Percentiles rank a stretch among this genome's conserved stretches.
These are phyloP conservation scores for Musa itinerans DNA, from an alignment of 176 grass and related monocot genomes.

Conservation along the genomic window DNA sequence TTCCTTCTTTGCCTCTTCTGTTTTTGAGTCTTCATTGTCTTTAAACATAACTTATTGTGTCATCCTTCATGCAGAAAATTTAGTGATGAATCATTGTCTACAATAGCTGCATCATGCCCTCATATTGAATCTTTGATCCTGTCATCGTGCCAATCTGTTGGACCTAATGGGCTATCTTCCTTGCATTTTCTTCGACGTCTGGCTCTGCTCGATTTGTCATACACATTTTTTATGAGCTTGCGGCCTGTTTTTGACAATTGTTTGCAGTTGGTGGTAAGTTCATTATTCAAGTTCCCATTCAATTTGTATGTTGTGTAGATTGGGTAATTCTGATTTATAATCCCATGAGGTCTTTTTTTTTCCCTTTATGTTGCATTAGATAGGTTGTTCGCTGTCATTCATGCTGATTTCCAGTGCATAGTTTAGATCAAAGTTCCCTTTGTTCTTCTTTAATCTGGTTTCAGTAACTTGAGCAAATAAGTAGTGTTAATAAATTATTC, in stretches of 20 bases:
- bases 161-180: constrained; percentile 59
- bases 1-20: constrained; percentile 16
- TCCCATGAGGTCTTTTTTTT: not conserved
- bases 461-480: not conserved
- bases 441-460: not conserved
- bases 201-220: constrained; percentile 86
- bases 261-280: constrained; percentile 55
- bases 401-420: not conserved
- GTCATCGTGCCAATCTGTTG: constrained; percentile 62
- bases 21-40: constrained; percentile 8
- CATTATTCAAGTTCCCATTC: not conserved
- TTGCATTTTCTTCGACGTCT: constrained; percentile 63
- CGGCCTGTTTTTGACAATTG: constrained; percentile 84
- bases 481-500: not conserved
- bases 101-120: constrained; percentile 44
- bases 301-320: not conserved
- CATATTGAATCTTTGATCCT: constrained; percentile 66
- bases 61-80: constrained; percentile 38
- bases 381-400: not conserved
- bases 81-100: constrained; percentile 67
- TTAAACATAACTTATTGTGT: constrained; percentile 23
- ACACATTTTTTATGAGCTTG: constrained; percentile 77
- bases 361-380: not conserved
- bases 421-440: not conserved
- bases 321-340: not conserved